Evolutionary conservation across 2,329 filamentous ascomycete genomes (phyloP).

Genomic region (Neonectria faginata): DNA sequence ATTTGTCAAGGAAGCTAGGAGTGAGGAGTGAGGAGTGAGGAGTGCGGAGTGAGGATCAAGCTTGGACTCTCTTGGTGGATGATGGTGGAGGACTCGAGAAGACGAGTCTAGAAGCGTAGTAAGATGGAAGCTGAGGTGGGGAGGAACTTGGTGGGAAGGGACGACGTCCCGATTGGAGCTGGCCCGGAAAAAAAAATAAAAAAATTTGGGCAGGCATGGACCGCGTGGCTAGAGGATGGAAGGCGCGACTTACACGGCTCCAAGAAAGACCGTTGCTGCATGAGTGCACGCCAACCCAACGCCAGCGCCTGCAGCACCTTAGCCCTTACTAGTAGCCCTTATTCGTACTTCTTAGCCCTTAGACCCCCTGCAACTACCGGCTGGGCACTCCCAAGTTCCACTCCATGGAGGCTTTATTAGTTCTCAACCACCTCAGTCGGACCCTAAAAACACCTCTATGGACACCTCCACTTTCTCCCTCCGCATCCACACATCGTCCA

Average conservation of each 20-base stretch:
- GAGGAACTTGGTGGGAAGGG: constrained; percentile 23
- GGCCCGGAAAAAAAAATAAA: constrained; percentile 7
- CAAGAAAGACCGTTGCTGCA: constrained; percentile 5
- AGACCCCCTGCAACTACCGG: not conserved
- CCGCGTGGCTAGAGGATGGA: constrained; percentile 13
- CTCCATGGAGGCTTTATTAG: not conserved
- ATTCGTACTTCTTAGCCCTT: not conserved
- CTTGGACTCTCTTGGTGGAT: not conserved
- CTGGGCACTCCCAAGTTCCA: no score
- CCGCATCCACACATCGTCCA: constrained; percentile 1
- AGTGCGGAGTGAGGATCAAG: not conserved
- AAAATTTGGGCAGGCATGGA: constrained; percentile 11
- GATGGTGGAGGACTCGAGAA: constrained; percentile 3
- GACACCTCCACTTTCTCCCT: constrained; percentile 25
- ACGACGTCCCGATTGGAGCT: constrained; percentile 24
- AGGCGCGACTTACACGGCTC: constrained; percentile 23
- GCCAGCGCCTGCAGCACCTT: constrained; percentile 23
- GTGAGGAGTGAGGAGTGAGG: not conserved
- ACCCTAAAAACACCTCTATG: constrained; percentile 18
- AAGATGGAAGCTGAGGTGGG: constrained; percentile 15
- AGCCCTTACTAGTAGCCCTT: constrained; percentile 1
- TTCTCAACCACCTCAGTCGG: not conserved
- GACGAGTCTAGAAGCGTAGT: not conserved
- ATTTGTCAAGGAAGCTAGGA: constrained; percentile 21
- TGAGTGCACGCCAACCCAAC: not conserved